Evolutionary conservation across 805 yeast genomes (phyloP), one percentile per base, ranked within the genome.

Genomic region (Danielia reshetovae): DNA sequence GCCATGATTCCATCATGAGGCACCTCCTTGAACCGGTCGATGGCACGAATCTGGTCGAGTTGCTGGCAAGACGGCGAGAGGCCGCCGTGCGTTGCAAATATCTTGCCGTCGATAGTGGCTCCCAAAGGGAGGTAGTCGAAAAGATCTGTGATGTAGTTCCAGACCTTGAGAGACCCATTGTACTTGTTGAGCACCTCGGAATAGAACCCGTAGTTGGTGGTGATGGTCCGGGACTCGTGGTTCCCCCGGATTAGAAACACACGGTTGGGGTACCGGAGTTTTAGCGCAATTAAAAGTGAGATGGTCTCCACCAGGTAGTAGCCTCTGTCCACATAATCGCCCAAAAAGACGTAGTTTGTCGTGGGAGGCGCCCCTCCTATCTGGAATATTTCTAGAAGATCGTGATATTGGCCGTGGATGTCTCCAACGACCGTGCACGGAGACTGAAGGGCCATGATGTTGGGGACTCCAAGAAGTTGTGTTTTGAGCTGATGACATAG

Each of bases 1-100:
- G 98, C 98, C 97, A 93, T 93, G 11, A 97, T 95, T 0, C 99
- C 99, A 57, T 93, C 98, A 49, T 94, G 98, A 0, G 99, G 99
- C 9, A 94, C 87, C 57, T 93, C 99, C 45, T 81, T 77, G 55
- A 88, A 90, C 39, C 99, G 59, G 59, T 93, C 98, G 7, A 94
- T 81, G 11, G 93, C 79, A 43, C 84, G 72, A 33, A 93, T 86
- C 46, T 94, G 97, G 55, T 93, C 97, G 15, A 93, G 73, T 6
- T 93, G 85, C 54, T 90, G 97, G 30, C 95, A 86, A 43, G 88
- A 85, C 0, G 99, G 99, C 4, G 96, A 85, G 5, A 93, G 62
- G 0, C 98, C 98, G 4, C 99, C 99, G 55, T 93, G 99, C 4
- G 90, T 90, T 49, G 97, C 94, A 57, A 93, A 93, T 3, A 94